Conservation (phyloP, 2,329 filamentous ascomycete genomes). For the Uncinocarpus reesii region DNA sequence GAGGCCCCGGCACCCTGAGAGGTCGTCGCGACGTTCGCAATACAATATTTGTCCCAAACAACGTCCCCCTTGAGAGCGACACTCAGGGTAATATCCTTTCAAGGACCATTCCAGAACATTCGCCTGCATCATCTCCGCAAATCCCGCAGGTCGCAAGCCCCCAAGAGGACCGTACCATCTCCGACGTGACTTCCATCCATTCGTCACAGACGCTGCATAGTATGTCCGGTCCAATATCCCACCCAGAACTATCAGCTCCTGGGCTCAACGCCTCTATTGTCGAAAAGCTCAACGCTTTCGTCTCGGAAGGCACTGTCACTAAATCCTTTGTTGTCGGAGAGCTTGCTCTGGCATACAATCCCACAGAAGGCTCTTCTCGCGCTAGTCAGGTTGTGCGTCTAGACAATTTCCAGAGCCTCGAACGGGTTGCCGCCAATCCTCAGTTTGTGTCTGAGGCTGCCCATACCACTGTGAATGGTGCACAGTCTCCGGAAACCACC, state of each 20-base stretch:
- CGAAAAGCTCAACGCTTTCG: conserved; percentile 78
- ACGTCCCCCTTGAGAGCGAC: conserved; percentile 30
- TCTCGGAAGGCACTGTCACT: conserved; percentile 62
- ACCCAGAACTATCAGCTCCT: conserved; percentile 68
- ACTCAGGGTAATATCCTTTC: conserved; percentile 26
- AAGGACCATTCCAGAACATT: conserved; percentile 21
- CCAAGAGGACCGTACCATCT: conserved; percentile 57
- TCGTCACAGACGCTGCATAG: conserved; percentile 71
- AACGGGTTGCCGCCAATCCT: conserved; percentile 87
- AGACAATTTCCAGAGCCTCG: conserved; percentile 77
- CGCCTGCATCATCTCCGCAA: conserved; percentile 26
- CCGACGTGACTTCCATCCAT: conserved; percentile 83
- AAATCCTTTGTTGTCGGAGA: conserved; percentile 72
- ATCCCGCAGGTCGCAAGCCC: conserved; percentile 25
- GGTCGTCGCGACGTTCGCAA: conserved; percentile 86
- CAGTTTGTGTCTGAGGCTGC: conserved; percentile 66
- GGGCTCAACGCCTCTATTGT: conserved; percentile 83
- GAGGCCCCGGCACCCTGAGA: conserved; percentile 65
- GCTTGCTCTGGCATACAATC: conserved; percentile 74
- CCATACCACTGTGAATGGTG: conserved; percentile 17
- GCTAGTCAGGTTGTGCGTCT: conserved; percentile 59
- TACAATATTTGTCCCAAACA: conserved; percentile 66
- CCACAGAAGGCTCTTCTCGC: conserved; percentile 24
- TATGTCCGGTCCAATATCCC: conserved; percentile 58
- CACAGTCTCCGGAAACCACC: conserved; percentile 15